Conservation (phyloP, 116 monocot species). For the Papilionanthe hybrid region DNA sequence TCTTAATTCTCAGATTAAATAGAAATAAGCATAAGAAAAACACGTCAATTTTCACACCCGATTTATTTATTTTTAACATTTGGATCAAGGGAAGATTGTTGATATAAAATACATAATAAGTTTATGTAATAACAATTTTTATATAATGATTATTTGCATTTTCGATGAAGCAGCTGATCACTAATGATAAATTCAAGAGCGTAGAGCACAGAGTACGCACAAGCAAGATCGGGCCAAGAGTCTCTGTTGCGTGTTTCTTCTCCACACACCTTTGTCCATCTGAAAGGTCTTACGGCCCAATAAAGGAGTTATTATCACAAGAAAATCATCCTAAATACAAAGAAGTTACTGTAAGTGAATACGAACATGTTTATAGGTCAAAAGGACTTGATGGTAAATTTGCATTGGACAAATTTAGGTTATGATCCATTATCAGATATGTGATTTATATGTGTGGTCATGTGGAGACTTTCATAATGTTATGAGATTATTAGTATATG, state of each 20-base stretch:
- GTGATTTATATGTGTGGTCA: too few species aligned
- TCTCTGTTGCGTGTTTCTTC: conserved; percentile 47
- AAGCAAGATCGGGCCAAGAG: conserved; percentile 23
- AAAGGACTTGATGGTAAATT: conserved; percentile 30
- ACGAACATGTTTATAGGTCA: conserved; percentile 8
- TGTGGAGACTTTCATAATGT: neutral
- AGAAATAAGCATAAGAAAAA: too few species aligned
- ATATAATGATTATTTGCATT: too few species aligned
- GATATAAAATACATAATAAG: too few species aligned
- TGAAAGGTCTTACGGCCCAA: conserved; percentile 36
- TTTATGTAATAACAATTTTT: too few species aligned
- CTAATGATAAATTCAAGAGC: conserved; percentile 41
- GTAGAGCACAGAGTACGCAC: conserved; percentile 41
- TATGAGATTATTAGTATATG: neutral
- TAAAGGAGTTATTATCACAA: conserved; percentile 28
- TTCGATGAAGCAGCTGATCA: conserved; percentile 24
- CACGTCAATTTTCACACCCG: too few species aligned
- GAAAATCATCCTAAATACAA: conserved; percentile 32
- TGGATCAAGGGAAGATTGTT: too few species aligned
- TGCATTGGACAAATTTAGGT: conserved; percentile 9
- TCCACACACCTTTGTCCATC: conserved; percentile 15
- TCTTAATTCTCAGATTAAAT: too few species aligned
- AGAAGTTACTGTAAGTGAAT: conserved; percentile 26
- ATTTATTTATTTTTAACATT: too few species aligned
- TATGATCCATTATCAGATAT: too few species aligned